phyloP scores from a whole-genome alignment of 805 yeast species.

The Kodamaea laetipori region DNA sequence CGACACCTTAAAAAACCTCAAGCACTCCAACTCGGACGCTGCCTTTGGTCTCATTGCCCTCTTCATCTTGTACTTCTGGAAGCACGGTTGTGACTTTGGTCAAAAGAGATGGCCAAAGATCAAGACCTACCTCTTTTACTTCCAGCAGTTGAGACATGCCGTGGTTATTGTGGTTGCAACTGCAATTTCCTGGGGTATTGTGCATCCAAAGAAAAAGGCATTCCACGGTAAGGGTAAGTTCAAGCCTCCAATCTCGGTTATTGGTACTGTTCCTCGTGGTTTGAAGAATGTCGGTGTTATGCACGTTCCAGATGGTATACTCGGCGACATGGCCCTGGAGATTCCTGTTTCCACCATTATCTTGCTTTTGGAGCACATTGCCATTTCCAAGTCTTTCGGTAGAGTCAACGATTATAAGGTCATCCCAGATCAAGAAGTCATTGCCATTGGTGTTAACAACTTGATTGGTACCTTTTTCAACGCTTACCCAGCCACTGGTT shows the following conservation, averaged over 20 bases:
- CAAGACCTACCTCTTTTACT: slow-evolving; percentile 63
- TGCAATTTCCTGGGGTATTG: slow-evolving; percentile 76
- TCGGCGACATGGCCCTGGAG: slow-evolving; percentile 66
- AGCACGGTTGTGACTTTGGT: slow-evolving; percentile 58
- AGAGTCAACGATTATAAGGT: slow-evolving; percentile 88
- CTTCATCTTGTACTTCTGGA: slow-evolving; percentile 71
- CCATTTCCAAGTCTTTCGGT: slow-evolving; percentile 92
- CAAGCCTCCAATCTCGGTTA: slow-evolving; percentile 54
- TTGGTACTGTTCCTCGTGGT: slow-evolving; percentile 84
- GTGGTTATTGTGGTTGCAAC: slow-evolving; percentile 81
- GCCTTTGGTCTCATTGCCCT: slow-evolving; percentile 84
- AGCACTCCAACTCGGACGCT: slow-evolving; percentile 72
- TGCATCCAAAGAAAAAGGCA: slow-evolving; percentile 46
- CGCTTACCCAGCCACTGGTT: slow-evolving; percentile 96
- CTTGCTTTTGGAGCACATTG: slow-evolving; percentile 85
- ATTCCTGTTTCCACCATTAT: slow-evolving; percentile 85
- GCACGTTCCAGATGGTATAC: slow-evolving; percentile 60
- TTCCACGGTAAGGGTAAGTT: slow-evolving; percentile 34
- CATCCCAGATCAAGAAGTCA: slow-evolving; percentile 88
- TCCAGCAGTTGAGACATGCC: slow-evolving; percentile 78
- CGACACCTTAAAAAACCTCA: slow-evolving; percentile 69
- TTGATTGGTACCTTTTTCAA: slow-evolving; percentile 87
- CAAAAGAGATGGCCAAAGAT: slow-evolving; percentile 65
- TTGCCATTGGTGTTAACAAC: slow-evolving; percentile 92
- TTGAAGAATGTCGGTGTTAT: slow-evolving; percentile 74